Evolutionary conservation across 2,329 filamentous ascomycete species (phyloP), one percentile per base, ranked within the genome.

Genomic region (Nectriaceae sp.): DNA sequence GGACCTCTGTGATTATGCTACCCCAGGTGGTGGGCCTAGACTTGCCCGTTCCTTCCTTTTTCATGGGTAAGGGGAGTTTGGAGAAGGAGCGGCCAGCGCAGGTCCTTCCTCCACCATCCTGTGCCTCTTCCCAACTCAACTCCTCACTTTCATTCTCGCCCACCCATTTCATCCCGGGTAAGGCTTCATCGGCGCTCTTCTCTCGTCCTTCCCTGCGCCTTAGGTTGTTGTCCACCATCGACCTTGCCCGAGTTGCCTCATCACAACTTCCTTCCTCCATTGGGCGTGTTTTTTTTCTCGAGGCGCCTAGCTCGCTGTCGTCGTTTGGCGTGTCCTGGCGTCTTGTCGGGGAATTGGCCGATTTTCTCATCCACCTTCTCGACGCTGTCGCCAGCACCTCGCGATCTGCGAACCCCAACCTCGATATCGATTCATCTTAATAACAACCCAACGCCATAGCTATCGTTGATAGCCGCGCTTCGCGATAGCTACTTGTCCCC

Each of bases 41-140:
- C 44, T 56, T 60, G 63, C 66, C 66, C 66, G 69, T 69, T 65
- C 63, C 68, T 68, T 61, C 64, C 62, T 63, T 67, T 65, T 53
- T 66, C 64, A 63, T 73, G 70, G 70, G 70, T 73, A 60, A 73
- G 70, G 70, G 64, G 62, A 73, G 70, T 73, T 73, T 66, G 60
- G n/a, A n/a, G n/a, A n/a, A n/a, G n/a, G n/a, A 54, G 56, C 56
- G 57, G 61, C 64, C 63, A 68, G 66, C 63, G 67, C 64, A 70
- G 65, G 66, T 70, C 64, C 62, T 69, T 70, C 64, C 64, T 69
- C 66, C 67, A 69, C 66, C 66, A 63, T 64, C 61, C 65, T 65
- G 54, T 65, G 64, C 65, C 65, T 70, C 67, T 62, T 62, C 63
- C 68, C 67, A 64, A 67, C 67, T 67, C 65, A 65, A 67, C 67